phyloP scores from a whole-genome alignment of 2,329 filamentous ascomycete genomes.

The Rhinocladiella similis region DNA sequence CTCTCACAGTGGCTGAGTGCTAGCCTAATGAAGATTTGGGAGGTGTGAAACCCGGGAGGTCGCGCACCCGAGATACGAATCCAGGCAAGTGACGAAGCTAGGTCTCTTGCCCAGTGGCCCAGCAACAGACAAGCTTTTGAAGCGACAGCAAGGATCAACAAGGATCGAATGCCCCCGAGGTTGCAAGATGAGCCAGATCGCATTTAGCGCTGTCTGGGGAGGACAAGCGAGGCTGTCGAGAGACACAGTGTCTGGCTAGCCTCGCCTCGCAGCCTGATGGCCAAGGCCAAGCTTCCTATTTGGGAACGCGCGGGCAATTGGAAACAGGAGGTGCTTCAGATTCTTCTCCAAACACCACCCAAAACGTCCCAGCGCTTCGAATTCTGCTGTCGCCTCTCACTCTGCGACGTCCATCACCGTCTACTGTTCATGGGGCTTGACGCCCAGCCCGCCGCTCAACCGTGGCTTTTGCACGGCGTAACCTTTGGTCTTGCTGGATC shows the following conservation, averaged over 20 bases:
- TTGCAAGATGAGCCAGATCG: slow-evolving; percentile 1
- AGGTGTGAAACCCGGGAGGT: slow-evolving; percentile 18
- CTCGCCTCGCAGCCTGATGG: slow-evolving; percentile 1
- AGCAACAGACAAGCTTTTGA: slow-evolving; percentile 12
- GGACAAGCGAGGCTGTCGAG: background rate
- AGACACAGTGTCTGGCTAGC: background rate
- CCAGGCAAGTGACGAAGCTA: background rate
- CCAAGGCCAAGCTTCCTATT: slow-evolving; percentile 2
- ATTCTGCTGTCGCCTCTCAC: slow-evolving; percentile 10
- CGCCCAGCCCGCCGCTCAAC: slow-evolving; percentile 2
- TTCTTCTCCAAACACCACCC: slow-evolving; percentile 19
- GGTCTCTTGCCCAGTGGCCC: background rate
- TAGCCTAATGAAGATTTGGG: slow-evolving; percentile 4
- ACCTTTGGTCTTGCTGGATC: slow-evolving; percentile 1
- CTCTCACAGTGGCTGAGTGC: slow-evolving; percentile 17
- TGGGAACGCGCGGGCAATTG: background rate
- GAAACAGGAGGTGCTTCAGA: slow-evolving; percentile 21
- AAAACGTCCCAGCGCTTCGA: slow-evolving; percentile 24
- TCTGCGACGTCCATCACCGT: slow-evolving; percentile 18
- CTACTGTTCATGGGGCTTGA: background rate
- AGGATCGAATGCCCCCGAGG: slow-evolving; percentile 1
- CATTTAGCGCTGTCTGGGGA: slow-evolving; percentile 10
- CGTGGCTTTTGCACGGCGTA: slow-evolving; percentile 7
- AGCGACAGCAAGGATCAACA: background rate
- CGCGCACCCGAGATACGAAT: slow-evolving; percentile 1